Base-by-base conservation (phyloP, 768 basidiomycete genomes). In the Serendipita sp. region DNA sequence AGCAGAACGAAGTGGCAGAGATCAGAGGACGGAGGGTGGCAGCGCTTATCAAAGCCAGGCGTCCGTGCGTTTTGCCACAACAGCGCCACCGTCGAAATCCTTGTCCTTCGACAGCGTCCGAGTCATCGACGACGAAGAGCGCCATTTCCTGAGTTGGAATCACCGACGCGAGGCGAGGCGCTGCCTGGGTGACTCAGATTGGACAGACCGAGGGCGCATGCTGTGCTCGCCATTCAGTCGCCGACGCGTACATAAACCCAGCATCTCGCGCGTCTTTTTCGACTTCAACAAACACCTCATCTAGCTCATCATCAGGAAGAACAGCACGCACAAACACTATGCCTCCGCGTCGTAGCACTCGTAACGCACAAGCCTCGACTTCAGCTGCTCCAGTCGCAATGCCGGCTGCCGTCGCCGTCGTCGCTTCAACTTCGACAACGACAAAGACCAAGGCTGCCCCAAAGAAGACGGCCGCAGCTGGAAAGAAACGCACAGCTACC, bases 401-500 rank as follows among this genome's bases (percentile, higher is more conserved):
- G 13, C 65, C 68, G 62, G 67, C 66, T 14, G 34, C 14, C 5
- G 34, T 38, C 34, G 34, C 34, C 56, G 26, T 43, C 20, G n/a
- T 30, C 9, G 3, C 64, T 30, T 28, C 62, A 26, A 26, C 63
- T 22, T 5, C 45, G 14, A 14, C 69, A 3, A 63, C 62, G 43
- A 64, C 66, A 9, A 68, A 69, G 58, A 34, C 65, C 5, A 2
- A 5, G 26, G 30, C 65, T 13, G 44, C 67, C 1, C 58, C 69
- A n/a, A 67, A 63, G 50, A 43, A 65, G 34, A 67, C 69, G 60
- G 64, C 60, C 11, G 38, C 65, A 26, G 65, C 64, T 11, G 67
- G 67, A 3, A 71, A 70, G 61, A 64, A 64, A 26, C 65, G 64
- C n/a, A 65, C 63, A 24, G 63, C 67, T 42, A 63, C 64, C 3